Evolutionary conservation across 1,284 basidiomycete species (phyloP), one percentile per base, ranked within the genome.

Genomic region (Cutaneotrichosporon mucoides): DNA sequence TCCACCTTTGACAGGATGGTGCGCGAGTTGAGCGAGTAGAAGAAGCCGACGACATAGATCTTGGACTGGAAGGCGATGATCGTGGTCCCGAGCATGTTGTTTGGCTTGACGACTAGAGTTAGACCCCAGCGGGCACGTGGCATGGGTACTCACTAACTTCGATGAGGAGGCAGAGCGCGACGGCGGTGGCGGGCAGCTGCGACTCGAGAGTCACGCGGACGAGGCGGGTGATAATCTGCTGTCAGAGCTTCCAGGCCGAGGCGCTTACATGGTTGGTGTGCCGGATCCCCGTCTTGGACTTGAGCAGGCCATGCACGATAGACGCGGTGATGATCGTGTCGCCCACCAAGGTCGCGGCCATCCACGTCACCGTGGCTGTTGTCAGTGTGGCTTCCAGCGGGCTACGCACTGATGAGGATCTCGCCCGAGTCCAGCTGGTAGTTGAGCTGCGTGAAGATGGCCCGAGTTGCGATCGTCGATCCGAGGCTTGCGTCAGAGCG

Each of bases 121-220:
- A 16, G 33, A 24, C 12, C 5, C 9, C n/a, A n/a, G n/a, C 3
- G 33, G 4, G n/a, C n/a, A n/a, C n/a, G n/a, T n/a, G 2, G 2
- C 6, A 44, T 6, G 2, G 5, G 8, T 7, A 11, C 44, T 3
- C 38, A 73, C 71, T 57, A 57, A 61, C 69, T 11, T 68, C 65
- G 46, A 65, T 55, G 24, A 68, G 35, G 43, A 65, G 71, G 33
- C 58, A 61, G 12, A 70, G 43, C 53, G 70, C 65, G 11, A 71
- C 46, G 49, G 66, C 43, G 0, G 67, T 65, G 6, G 70, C 67
- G 3, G 65, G 67, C 0, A 68, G 49, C 61, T 73, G 72, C 1
- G 70, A 65, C 56, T 73, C 72, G 55, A 72, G 66, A 5, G 67
- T 70, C 49, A 73, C 48, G 53, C 70, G 57, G 34, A 72, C 53